Conservation (phyloP, 768 basidiomycete genomes). For the Kwoniella newhampshirensis region DNA sequence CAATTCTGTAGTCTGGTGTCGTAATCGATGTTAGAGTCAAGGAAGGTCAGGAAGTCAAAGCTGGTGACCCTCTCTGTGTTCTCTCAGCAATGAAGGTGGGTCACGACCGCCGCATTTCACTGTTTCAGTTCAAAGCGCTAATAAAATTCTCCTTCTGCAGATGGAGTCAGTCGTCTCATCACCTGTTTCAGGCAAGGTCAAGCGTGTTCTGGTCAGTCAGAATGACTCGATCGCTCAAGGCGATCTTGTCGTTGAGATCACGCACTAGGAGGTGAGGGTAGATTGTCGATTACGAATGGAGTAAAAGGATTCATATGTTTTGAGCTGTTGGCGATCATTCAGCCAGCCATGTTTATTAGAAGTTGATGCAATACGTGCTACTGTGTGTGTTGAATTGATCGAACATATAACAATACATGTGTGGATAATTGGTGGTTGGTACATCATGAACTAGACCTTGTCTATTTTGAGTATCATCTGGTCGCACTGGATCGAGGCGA, state of each 20-base stretch:
- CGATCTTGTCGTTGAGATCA: slow-evolving; percentile 85
- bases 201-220: slow-evolving; percentile 86
- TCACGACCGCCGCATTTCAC: slow-evolving; percentile 9
- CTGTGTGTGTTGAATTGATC: no score
- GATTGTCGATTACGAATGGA: no score
- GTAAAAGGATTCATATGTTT: no score
- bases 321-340: no score
- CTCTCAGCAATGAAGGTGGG: slow-evolving; percentile 94
- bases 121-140: background rate
- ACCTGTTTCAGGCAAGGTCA: slow-evolving; percentile 93
- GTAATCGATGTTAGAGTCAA: slow-evolving; percentile 97
- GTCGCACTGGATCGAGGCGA: no score
- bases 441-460: no score
- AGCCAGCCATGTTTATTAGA: no score
- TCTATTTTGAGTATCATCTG: no score
- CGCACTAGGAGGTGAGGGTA: slow-evolving; percentile 55
- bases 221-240: slow-evolving; percentile 95
- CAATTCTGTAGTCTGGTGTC: slow-evolving; percentile 62
- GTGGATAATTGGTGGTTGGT: no score
- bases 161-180: slow-evolving; percentile 98
- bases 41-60: slow-evolving; percentile 96
- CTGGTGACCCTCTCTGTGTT: slow-evolving; percentile 93
- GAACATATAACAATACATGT: no score
- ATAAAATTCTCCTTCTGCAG: slow-evolving; percentile 55
- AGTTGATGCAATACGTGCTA: no score